Evolutionary conservation across 2,329 filamentous ascomycete genomes (phyloP), one percentile per base, ranked within the genome.

Genomic region (Clarireedia monteithiana): DNA sequence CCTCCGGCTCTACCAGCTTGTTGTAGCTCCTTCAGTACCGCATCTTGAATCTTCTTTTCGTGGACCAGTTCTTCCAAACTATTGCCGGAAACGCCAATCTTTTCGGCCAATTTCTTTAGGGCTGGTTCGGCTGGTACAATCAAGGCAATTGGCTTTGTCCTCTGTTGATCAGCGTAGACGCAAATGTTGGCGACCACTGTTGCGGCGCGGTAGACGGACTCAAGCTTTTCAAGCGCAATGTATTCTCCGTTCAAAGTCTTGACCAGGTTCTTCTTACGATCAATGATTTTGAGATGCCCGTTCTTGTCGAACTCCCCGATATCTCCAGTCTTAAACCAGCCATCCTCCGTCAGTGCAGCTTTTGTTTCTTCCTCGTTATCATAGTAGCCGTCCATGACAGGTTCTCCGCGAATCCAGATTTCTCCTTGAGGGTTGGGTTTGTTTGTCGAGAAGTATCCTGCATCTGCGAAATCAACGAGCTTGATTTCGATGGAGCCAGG

Each of bases 211-310:
- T 96, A 97, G 54, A 95, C 79, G 3, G 91, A 88, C 75, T 97
- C 92, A 58, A 97, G 84, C 77, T 91, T 96, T 77, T 97, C 92
- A 4, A 99, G 81, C 23, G 92, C 94, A 70, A 97, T 95, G 73
- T 97, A 97, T 77, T 97, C 92, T 63, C 92, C 92, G 59, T 91
- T 90, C 61, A 90, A 81, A 59, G 94, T 91, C 83, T 56, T 53
- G 1, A 53, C 55, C 17, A 53, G 15, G 27, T 56, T 53, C 17
- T 56, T 56, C 44, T 56, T 56, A 20, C 66, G 85, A 68, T 96
- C 91, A 1, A 91, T 95, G 68, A 96, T 92, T 74, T 85, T 96
- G 66, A 95, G 89, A 67, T 95, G 89, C 30, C 88, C 88, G 50
- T 88, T 78, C 48, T 79, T 74, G 67, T 95, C 89, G 65, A 88